These are phyloP conservation scores for Claviceps citrina DNA, from an alignment of 2,329 filamentous ascomycete genomes.

Conservation along the genomic window DNA sequence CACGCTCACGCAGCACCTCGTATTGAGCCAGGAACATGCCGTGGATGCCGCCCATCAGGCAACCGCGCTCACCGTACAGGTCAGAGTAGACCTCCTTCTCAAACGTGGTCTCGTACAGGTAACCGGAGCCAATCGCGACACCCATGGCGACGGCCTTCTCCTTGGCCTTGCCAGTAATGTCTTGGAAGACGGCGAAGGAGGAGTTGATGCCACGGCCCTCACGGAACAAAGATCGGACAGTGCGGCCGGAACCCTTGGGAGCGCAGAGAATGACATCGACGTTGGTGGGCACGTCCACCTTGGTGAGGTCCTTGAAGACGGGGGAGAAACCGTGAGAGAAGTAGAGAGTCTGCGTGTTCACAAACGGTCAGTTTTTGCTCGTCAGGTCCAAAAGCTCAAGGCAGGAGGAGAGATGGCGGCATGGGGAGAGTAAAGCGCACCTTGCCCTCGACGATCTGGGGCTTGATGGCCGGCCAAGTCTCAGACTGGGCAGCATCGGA, in stretches of 20 bases:
- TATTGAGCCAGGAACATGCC: constrained; percentile 99
- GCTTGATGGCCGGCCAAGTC: constrained; percentile 98
- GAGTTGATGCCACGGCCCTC: constrained; percentile 99
- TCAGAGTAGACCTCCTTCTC: constrained; percentile 99
- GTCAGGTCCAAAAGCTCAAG: too few relatives aligned
- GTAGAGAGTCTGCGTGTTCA: constrained; percentile 69
- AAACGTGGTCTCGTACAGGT: constrained; percentile 99
- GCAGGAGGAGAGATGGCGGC: too few relatives aligned
- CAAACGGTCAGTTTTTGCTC: background rate
- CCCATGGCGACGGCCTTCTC: constrained; percentile 95
- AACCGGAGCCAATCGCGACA: constrained; percentile 91
- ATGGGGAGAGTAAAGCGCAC: constrained; percentile 30
- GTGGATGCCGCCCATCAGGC: constrained; percentile 99
- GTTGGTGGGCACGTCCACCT: constrained; percentile 89
- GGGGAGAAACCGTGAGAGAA: constrained; percentile 99
- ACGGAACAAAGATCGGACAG: constrained; percentile 95
- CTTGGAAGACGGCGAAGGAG: constrained; percentile 94
- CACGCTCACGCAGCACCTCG: constrained; percentile 97
- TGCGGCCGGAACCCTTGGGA: constrained; percentile 97
- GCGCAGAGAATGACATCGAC: constrained; percentile 99
- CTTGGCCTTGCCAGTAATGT: constrained; percentile 93
- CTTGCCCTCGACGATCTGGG: constrained; percentile 97
- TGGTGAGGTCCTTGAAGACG: constrained; percentile 98
- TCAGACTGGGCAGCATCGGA: constrained; percentile 94
- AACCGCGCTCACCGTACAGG: constrained; percentile 98